Evolutionary conservation across 192 early-diverging fungal genomes (phyloP).

Genomic region (Coemansia sp.): DNA sequence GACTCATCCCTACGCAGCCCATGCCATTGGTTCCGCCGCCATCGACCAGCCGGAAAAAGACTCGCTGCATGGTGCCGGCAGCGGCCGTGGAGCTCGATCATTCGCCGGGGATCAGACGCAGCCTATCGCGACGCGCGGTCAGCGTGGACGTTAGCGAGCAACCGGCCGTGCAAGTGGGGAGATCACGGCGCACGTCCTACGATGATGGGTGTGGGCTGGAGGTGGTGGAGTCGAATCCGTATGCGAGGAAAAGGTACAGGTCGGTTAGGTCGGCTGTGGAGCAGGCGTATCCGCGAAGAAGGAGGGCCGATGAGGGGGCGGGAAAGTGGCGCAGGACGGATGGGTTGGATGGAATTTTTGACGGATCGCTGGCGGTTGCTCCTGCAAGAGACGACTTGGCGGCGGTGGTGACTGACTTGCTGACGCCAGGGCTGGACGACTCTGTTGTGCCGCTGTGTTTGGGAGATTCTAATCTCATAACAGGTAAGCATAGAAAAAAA

Average conservation of each 20-base stretch:
- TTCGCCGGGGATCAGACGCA: slow-evolving; percentile 12
- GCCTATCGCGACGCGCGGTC: slow-evolving; percentile 26
- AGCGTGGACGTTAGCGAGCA: slow-evolving; percentile 22
- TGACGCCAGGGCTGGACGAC: neutral
- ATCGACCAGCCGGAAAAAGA: slow-evolving; percentile 23
- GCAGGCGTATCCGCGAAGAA: slow-evolving; percentile 30
- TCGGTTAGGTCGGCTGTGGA: slow-evolving; percentile 45
- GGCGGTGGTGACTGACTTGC: slow-evolving; percentile 23
- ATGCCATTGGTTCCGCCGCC: slow-evolving; percentile 4
- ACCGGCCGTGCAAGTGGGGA: no score
- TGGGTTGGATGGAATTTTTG: slow-evolving; percentile 36
- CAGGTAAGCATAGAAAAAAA: neutral
- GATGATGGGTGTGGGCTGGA: slow-evolving; percentile 14
- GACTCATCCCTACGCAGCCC: slow-evolving; percentile 36
- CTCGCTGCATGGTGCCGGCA: slow-evolving; percentile 46
- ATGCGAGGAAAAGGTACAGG: slow-evolving; percentile 42
- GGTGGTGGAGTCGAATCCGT: slow-evolving; percentile 27
- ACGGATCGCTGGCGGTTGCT: slow-evolving; percentile 8
- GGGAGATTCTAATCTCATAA: neutral
- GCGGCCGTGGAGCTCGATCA: slow-evolving; percentile 45
- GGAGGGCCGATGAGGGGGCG: neutral
- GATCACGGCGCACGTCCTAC: slow-evolving; percentile 43
- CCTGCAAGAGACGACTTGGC: slow-evolving; percentile 28
- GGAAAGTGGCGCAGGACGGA: slow-evolving; percentile 31
- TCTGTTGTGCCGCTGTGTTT: neutral